Evolutionary conservation across 2,329 filamentous ascomycete species (phyloP), one percentile per base, ranked within the genome.

Genomic region (Diaporthe caulivora): DNA sequence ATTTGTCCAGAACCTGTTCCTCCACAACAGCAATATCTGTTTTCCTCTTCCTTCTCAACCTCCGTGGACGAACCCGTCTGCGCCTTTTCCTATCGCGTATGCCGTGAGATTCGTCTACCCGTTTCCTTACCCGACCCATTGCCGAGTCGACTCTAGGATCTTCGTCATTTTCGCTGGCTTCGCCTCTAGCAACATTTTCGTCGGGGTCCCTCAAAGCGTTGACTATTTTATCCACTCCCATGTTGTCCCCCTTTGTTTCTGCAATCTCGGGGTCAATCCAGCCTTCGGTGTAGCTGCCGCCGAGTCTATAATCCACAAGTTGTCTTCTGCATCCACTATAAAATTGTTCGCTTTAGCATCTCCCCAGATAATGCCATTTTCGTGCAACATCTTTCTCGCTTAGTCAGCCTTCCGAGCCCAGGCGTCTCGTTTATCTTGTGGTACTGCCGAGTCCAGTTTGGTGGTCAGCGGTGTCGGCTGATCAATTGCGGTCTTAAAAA

Each of bases 281-380:
- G 21, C 80, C 80, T n/a, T 70, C 57, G 0, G 79, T 81, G 34
- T 79, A 80, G 37, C 78, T 75, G 24, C 79, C 80, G 3, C 78
- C 80, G 73, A 82, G 64, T 82, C 79, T 21, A 78, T 77, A 1
- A 81, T 67, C 78, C 80, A 81, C 0, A 79, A 77, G 64, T 82
- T 75, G 9, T 78, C 77, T 17, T 78, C 65, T 21, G 64, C 53
- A 44, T 80, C 79, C 26, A 82, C 78, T 17, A 82, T 72, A n/a
- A 81, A 71, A 62, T 82, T 82, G 17, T 77, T 76, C 2, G 78
- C 72, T 71, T 82, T 82, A 4, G 68, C 80, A 75, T 81, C 80
- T 13, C 80, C 80, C 79, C 80, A 82, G 42, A 77, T 65, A 78
- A 77, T 68, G 10, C 47, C 72, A 10, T 71, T 55, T 17, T 73